Percentiles rank a stretch among this genome's conserved stretches.
phyloP scores from a whole-genome alignment of 345 rosid species.

The Euphorbia pulcherrima region DNA sequence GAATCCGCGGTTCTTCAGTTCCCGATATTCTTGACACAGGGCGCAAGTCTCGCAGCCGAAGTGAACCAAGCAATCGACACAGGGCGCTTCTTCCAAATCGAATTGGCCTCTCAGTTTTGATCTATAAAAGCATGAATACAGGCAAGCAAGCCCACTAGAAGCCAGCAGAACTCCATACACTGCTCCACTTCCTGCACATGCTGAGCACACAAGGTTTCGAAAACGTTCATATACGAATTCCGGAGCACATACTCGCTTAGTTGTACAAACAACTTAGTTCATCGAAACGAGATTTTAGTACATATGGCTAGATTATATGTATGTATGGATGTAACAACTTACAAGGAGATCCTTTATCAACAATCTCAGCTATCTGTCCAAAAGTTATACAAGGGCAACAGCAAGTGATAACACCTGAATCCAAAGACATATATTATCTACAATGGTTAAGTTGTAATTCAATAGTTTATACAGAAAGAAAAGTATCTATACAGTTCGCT shows the following conservation, averaged over 20 bases:
- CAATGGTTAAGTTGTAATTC: background rate
- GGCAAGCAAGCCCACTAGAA: constrained; percentile 22
- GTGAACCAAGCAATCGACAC: constrained; percentile 51
- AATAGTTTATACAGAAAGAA: background rate
- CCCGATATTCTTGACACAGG: constrained; percentile 56
- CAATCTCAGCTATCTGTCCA: constrained; percentile 49
- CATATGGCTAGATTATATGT: too few species aligned
- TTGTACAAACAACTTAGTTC: too few species aligned
- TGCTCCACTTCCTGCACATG: constrained; percentile 37
- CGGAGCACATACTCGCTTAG: too few species aligned
- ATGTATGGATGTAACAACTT: too few species aligned
- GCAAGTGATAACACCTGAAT: constrained; percentile 40
- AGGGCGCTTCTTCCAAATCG: constrained; percentile 48
- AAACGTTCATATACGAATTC: too few species aligned
- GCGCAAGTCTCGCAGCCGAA: constrained; percentile 46
- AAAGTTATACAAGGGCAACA: constrained; percentile 51
- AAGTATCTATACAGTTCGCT: constrained; percentile 6
- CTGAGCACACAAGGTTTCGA: constrained; percentile 26
- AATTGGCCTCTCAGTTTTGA: constrained; percentile 41
- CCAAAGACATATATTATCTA: background rate
- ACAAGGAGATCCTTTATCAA: constrained; percentile 34
- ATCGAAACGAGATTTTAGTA: too few species aligned
- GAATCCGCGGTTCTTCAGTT: constrained; percentile 50
- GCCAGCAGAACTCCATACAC: constrained; percentile 29
- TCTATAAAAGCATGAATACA: constrained; percentile 45